Conservation (phyloP, 2,329 filamentous ascomycete genomes). For the Coniochaeta sp. region DNA sequence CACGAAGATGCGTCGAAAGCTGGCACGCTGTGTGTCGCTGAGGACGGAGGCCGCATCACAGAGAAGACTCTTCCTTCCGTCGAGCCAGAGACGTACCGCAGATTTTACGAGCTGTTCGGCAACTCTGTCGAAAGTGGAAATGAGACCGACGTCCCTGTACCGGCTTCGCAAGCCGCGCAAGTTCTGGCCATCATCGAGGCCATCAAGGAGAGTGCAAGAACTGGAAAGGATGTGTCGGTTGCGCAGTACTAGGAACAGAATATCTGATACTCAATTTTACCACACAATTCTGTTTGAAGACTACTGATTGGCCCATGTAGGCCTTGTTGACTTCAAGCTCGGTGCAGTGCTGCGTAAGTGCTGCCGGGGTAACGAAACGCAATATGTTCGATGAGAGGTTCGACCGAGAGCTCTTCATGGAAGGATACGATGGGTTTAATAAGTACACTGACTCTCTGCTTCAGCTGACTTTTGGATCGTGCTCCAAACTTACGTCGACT, state of each 20-base stretch:
- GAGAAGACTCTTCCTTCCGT: constrained; percentile 49
- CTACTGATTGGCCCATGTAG: no score
- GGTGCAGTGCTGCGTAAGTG: no score
- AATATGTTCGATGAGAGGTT: no score
- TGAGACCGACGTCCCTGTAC: constrained; percentile 44
- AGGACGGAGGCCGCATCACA: constrained; percentile 40
- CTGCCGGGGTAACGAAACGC: no score
- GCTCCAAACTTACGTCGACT: no score
- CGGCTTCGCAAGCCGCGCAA: constrained; percentile 43
- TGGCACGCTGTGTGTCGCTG: constrained; percentile 51
- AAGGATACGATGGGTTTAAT: no score
- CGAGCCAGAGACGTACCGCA: constrained; percentile 58
- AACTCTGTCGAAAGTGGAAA: constrained; percentile 38
- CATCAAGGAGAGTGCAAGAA: constrained; percentile 40
- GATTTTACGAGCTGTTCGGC: constrained; percentile 54
- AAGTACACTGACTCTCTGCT: no score
- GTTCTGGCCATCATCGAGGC: constrained; percentile 48
- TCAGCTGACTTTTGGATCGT: no score
- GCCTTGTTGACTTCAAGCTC: no score
- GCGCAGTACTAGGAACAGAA: not conserved
- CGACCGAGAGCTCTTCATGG: no score
- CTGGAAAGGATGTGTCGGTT: constrained; percentile 32
- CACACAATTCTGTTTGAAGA: no score
- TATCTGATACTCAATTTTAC: not conserved
- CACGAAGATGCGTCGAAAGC: constrained; percentile 51